These are phyloP conservation scores for Aspergillus fumigatiaffinis DNA, from an alignment of 2,329 filamentous ascomycete genomes.

Conservation along the genomic window DNA sequence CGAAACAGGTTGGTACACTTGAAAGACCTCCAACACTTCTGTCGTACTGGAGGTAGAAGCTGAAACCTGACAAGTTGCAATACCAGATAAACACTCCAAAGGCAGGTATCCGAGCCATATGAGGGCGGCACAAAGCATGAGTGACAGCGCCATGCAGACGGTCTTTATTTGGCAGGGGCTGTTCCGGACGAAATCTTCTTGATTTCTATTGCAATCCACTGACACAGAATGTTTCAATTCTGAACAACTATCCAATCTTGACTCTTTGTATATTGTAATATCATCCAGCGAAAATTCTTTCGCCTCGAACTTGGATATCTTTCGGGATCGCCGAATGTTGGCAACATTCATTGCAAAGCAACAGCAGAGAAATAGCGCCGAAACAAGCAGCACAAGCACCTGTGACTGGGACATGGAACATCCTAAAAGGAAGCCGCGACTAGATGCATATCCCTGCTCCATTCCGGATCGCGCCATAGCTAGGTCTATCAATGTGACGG, in stretches of 20 bases:
- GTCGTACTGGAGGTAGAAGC: neutral
- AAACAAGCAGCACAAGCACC: neutral
- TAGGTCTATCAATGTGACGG: neutral
- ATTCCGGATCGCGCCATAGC: neutral
- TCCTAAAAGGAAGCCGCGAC: neutral
- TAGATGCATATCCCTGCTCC: neutral
- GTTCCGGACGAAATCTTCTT: neutral
- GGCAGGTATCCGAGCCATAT: neutral
- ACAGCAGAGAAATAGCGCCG: neutral
- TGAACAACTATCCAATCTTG: neutral
- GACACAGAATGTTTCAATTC: neutral
- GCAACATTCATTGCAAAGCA: neutral
- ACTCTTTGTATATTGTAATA: neutral
- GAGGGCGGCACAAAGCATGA: neutral
- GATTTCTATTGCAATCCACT: neutral
- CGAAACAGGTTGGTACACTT: constrained; percentile 63
- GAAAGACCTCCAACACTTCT: constrained; percentile 57
- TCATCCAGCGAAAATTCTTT: neutral
- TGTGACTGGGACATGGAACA: neutral
- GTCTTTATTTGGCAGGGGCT: neutral
- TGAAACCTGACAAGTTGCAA: neutral
- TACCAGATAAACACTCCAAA: neutral
- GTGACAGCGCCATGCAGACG: neutral
- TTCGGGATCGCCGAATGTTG: neutral
- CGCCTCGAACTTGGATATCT: neutral